Percentiles rank a stretch among this genome's conserved stretches.
Evolutionary conservation across 2,329 filamentous ascomycete genomes (phyloP).

Genomic region (Rutstroemia sp.): DNA sequence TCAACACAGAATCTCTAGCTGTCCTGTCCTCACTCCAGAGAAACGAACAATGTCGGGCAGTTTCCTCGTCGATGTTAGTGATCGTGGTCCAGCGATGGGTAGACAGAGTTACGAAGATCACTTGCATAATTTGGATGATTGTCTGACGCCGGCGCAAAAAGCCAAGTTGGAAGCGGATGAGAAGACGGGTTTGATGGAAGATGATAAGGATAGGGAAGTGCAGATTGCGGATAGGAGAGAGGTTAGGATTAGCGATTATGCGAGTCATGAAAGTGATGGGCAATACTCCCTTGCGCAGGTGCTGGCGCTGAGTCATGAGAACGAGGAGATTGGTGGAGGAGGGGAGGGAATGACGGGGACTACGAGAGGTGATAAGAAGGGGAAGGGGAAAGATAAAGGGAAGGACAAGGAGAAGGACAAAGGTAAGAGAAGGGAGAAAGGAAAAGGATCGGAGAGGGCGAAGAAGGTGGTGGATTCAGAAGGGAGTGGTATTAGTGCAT

Average conservation of each 20-base stretch:
- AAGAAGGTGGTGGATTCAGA: background rate
- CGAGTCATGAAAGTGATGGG: background rate
- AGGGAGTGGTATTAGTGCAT: background rate
- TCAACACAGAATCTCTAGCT: conserved; percentile 3
- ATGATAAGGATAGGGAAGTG: too few species aligned
- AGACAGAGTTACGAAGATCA: conserved; percentile 1
- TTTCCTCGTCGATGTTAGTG: background rate
- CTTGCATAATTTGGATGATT: conserved; percentile 3
- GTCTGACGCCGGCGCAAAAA: background rate
- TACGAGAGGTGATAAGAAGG: background rate
- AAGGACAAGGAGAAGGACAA: background rate
- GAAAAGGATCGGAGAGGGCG: background rate
- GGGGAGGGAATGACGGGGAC: conserved; percentile 1
- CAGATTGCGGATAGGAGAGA: background rate
- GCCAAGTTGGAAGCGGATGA: background rate
- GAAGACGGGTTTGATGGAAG: background rate
- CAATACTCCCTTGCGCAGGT: background rate
- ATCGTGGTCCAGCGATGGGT: background rate
- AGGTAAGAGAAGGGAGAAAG: background rate
- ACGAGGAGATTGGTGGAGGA: background rate
- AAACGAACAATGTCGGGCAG: background rate
- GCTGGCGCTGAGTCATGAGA: background rate
- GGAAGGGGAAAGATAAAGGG: background rate
- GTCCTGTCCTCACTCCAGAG: background rate
- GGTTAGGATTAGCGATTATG: background rate